Conservation (phyloP, 2,329 filamentous ascomycete genomes). For the Pestalotiopsis sp. region DNA sequence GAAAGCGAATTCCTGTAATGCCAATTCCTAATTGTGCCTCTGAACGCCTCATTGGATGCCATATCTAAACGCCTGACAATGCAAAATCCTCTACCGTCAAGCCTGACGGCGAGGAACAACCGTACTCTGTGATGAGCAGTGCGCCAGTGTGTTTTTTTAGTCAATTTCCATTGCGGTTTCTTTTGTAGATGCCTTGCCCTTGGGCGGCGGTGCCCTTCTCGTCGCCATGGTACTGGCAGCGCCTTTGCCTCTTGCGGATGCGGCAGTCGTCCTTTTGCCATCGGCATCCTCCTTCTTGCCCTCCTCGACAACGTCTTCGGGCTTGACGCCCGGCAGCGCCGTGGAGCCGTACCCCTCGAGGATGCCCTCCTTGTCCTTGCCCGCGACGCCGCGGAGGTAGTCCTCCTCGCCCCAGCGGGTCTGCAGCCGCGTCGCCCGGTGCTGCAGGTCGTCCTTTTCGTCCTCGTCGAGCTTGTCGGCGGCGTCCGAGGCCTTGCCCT, state of each 20-base stretch:
- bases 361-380: conserved; percentile 26
- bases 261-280: conserved; percentile 17
- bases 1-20: background rate
- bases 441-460: conserved; percentile 18
- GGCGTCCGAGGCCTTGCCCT: conserved; percentile 20
- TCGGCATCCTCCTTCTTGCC: conserved; percentile 26
- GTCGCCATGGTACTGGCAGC: conserved; percentile 13
- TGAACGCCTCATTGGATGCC: background rate
- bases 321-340: conserved; percentile 16
- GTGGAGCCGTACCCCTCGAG: conserved; percentile 24
- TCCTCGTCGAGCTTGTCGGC: conserved; percentile 21
- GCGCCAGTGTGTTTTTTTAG: background rate
- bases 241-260: conserved; percentile 22
- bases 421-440: conserved; percentile 22
- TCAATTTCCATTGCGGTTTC: conserved; percentile 7
- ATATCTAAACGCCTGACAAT: conserved; percentile 6
- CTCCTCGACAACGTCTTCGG: conserved; percentile 20
- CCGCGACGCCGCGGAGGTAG: conserved; percentile 33
- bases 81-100: background rate
- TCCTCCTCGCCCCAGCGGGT: conserved; percentile 32
- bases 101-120: background rate
- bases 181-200: conserved; percentile 8
- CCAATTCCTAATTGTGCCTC: background rate
- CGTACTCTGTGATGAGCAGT: background rate
- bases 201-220: background rate